Evolutionary conservation across 169 alveolate species (phyloP), one percentile per base, ranked within the genome.

Genomic region (Eimeria falciformis): DNA sequence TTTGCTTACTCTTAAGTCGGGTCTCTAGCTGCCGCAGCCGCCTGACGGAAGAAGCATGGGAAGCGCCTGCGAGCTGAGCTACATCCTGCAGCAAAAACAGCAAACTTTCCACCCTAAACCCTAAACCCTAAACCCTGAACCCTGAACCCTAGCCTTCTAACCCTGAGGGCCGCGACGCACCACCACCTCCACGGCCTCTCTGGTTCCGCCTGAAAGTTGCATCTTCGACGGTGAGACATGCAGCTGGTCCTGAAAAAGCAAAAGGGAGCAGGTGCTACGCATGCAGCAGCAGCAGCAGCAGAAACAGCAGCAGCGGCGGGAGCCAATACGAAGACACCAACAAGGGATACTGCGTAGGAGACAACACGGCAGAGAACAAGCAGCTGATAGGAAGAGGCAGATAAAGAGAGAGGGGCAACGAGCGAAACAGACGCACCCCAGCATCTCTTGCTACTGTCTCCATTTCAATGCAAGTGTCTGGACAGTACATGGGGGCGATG

Each of bases 211-310:
- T 14, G 18, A 23, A 18, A 11, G 0, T 25, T 37, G 83, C 83
- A 37, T 53, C 29, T 62, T n/a, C 73, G 12, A 29, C 73, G 25
- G 37, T 14, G 73, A n/a, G 5, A 62, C 73, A 18, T 62, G 73
- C 73, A 62, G 73, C 33, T 62, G 73, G 29, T 71, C 83, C 83
- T 71, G 83, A 9, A 14, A 25, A 37, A 25, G 27, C 23, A 71
- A 7, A 12, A 3, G 56, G 83, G 56, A 37, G 83, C 3, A 37
- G 14, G 83, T n/a, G 25, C 45, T 18, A 25, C 56, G 56, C 4
- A 7, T 37, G 46, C 83, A 43, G 83, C 58, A 71, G 83, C 83
- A 71, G 83, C 83, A 71, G 56, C 27, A 14, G 83, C 56, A 2
- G 1, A 23, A 27, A 21, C 3, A 27, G 45, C 78, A 6, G 78